phyloP scores from a whole-genome alignment of 352 stramenopile species.

The Bremia lactucae region DNA sequence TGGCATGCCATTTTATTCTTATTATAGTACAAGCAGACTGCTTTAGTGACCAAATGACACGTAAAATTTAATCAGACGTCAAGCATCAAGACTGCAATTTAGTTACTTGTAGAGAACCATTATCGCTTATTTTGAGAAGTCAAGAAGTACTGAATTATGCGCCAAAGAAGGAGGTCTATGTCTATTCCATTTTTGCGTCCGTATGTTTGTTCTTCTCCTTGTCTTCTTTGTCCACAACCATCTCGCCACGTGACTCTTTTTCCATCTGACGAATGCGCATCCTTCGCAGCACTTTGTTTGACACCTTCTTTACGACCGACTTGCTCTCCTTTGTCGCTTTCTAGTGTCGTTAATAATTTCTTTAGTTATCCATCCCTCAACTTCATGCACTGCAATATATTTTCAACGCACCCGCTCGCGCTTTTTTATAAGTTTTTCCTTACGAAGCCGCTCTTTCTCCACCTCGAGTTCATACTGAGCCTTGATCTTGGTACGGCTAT shows the following conservation, averaged over 20 bases:
- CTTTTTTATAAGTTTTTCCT: constrained; percentile 66
- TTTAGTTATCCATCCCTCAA: too few relatives aligned
- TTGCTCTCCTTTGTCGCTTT: constrained; percentile 47
- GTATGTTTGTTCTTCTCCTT: constrained; percentile 18
- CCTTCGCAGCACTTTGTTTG: constrained; percentile 54
- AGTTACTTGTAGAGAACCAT: too few relatives aligned
- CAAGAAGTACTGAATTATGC: too few relatives aligned
- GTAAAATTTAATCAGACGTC: too few relatives aligned
- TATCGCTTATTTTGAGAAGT: too few relatives aligned
- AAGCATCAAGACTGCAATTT: too few relatives aligned
- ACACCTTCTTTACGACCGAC: constrained; percentile 66
- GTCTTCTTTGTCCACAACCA: constrained; percentile 27
- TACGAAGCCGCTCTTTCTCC: constrained; percentile 55
- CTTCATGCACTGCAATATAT: background rate
- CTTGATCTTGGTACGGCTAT: constrained; percentile 73
- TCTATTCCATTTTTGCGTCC: constrained; percentile 44
- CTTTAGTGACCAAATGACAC: too few relatives aligned
- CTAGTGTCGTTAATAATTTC: constrained; percentile 3
- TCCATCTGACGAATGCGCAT: constrained; percentile 53
- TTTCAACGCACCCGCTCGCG: constrained; percentile 39
- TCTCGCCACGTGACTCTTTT: constrained; percentile 36
- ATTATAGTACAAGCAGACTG: too few relatives aligned
- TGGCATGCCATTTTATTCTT: too few relatives aligned
- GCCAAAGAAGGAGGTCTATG: too few relatives aligned
- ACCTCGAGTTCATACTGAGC: constrained; percentile 73